These are phyloP conservation scores for Tulasnella sp. DNA, from an alignment of 768 basidiomycete genomes.

Conservation along the genomic window DNA sequence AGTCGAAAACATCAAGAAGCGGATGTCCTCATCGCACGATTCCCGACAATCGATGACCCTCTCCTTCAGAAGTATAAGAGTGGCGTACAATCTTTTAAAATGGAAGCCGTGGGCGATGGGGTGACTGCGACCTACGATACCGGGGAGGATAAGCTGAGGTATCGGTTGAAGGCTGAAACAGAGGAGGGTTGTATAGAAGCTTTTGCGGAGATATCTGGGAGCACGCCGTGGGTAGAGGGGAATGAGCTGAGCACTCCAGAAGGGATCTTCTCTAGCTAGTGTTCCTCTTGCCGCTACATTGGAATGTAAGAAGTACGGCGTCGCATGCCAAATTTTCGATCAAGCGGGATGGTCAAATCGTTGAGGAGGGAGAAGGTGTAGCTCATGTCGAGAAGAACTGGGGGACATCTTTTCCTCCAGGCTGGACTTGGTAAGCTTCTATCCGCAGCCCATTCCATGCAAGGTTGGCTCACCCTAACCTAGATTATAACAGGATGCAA, in stretches of 20 bases:
- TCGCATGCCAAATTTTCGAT: neutral
- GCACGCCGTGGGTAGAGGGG: neutral
- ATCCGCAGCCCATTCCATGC: neutral
- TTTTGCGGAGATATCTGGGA: neutral
- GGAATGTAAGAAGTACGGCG: neutral
- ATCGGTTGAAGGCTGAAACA: neutral
- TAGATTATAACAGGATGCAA: neutral
- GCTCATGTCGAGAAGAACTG: conserved; percentile 9
- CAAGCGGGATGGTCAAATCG: neutral
- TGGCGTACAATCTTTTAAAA: neutral
- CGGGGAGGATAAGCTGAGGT: neutral
- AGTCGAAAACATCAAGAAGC: neutral
- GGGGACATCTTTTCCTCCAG: neutral
- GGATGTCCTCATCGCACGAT: neutral
- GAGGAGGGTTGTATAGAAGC: too few species aligned
- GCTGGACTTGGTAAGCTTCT: neutral
- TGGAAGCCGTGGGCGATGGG: neutral
- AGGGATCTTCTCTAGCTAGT: neutral
- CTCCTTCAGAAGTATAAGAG: neutral
- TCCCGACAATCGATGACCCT: neutral
- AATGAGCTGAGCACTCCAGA: neutral
- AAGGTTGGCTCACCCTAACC: neutral
- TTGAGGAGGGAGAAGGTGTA: neutral
- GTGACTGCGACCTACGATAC: neutral
- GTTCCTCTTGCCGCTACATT: neutral